Evolutionary conservation across 2,329 filamentous ascomycete species (phyloP), one percentile per base, ranked within the genome.

Genomic region (Passalora sequoiae): DNA sequence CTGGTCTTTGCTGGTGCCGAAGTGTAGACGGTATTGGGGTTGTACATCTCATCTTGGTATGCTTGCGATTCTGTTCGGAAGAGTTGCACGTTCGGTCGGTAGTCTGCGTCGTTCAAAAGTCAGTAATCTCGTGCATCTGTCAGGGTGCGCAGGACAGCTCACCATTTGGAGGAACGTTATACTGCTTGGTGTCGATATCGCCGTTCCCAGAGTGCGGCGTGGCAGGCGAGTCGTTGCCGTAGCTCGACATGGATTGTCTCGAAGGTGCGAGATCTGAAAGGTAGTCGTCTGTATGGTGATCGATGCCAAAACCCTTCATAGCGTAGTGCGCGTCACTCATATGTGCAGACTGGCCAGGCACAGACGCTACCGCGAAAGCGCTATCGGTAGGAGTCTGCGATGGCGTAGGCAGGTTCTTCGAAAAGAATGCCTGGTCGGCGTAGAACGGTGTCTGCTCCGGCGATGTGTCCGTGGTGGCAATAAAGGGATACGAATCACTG

Each of bases 31-130:
- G 74, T 76, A 57, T 75, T 77, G 0, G 84, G 83, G 56, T 83
- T 89, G 71, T 86, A 94, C 1, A 94, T 75, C 64, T 92, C 87
- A 63, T 95, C 89, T 57, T 80, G 77, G 60, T 86, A 91, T 38
- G 87, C 77, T 60, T 94, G 88, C 13, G 88, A 91, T 69, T 92
- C 87, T 0, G 89, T 92, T 44, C 88, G 77, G 55, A 58, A 60
- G 6, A 66, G 54, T 44, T 89, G 83, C 51, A 94, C 77, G 66
- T 91, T 92, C 19, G 89, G 84, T 49, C 62, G 55, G 45, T 63
- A 75, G 67, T 79, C 75, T 80, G 73, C 58, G 66, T 70, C 65
- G 60, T 70, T 66, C 64, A 73, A 68, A 61, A 69, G 82, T 89
- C 81, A 89, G 84, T 78, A 80, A 62, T 78, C 69, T 69, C 78